phyloP scores from a whole-genome alignment of 371 early-diverging fungal genomes.

The Mucor lusitanicus region DNA sequence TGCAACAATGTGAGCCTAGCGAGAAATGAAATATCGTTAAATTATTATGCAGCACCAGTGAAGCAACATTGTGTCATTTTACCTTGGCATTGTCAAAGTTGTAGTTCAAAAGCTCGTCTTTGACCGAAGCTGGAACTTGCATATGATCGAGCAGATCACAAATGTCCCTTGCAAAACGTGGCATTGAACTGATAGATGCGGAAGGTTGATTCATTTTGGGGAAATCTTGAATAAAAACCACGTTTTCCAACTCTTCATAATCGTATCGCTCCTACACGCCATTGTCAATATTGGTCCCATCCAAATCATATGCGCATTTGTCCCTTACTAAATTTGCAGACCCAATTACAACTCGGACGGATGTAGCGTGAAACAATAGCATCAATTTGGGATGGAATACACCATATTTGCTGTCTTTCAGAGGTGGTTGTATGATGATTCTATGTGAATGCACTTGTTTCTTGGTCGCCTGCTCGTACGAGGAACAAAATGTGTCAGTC shows the following conservation, averaged over 20 bases:
- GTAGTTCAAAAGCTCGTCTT: constrained; percentile 35
- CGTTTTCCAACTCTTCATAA: constrained; percentile 50
- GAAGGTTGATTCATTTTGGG: constrained; percentile 13
- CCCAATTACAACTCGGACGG: constrained; percentile 49
- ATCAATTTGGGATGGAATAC: constrained; percentile 50
- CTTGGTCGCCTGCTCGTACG: constrained; percentile 21
- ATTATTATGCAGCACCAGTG: background rate
- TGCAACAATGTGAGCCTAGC: constrained; percentile 39
- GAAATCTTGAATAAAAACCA: constrained; percentile 53
- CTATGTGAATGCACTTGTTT: constrained; percentile 26
- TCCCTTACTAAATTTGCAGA: constrained; percentile 47
- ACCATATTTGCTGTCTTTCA: constrained; percentile 38
- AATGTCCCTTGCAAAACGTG: constrained; percentile 39
- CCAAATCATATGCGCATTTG: background rate
- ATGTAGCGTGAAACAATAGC: constrained; percentile 36
- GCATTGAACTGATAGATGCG: constrained; percentile 13
- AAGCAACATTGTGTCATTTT: background rate
- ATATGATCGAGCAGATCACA: constrained; percentile 33
- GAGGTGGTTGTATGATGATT: constrained; percentile 38
- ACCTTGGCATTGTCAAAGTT: constrained; percentile 45
- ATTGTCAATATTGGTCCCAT: background rate
- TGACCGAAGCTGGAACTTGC: constrained; percentile 41
- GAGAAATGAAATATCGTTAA: background rate
- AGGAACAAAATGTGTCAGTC: background rate
- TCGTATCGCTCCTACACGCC: constrained; percentile 34